These are phyloP conservation scores for Fraxinus sp. DNA, from an alignment of 305 asterid species.

Conservation along the genomic window DNA sequence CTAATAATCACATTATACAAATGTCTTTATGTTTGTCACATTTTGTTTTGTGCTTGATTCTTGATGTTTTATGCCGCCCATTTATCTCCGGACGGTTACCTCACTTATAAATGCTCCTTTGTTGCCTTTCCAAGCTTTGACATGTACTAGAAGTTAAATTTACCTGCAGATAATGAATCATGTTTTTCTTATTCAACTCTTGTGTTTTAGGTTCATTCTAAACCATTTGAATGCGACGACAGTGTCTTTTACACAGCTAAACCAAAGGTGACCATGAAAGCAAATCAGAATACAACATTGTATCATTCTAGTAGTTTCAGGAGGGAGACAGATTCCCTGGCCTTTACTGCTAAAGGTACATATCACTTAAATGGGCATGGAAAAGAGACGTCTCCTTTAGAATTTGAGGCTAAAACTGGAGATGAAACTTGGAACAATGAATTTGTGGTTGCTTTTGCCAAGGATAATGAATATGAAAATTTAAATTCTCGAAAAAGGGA, in stretches of 20 bases:
- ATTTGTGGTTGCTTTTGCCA: slow-evolving; percentile 28
- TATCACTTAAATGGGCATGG: slow-evolving; percentile 28
- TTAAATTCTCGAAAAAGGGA: slow-evolving; percentile 17
- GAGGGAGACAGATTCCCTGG: slow-evolving; percentile 29
- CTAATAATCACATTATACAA: background rate
- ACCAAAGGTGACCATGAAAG: slow-evolving; percentile 51
- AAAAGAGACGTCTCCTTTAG: slow-evolving; percentile 26
- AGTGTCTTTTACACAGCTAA: slow-evolving; percentile 45
- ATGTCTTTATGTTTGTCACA: background rate
- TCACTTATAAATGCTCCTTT: background rate
- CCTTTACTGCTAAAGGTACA: slow-evolving; percentile 23
- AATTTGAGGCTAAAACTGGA: slow-evolving; percentile 22
- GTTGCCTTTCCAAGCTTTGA: background rate
- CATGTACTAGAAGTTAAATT: slow-evolving; percentile 18
- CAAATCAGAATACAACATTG: slow-evolving; percentile 27
- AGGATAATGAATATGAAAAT: slow-evolving; percentile 22
- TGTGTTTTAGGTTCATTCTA: slow-evolving; percentile 17
- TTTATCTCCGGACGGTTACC: background rate
- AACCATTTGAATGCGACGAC: slow-evolving; percentile 34
- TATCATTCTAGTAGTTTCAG: slow-evolving; percentile 24
- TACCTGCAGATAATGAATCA: slow-evolving; percentile 13
- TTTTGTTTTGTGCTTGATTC: background rate
- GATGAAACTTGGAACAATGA: slow-evolving; percentile 38
- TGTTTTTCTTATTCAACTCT: slow-evolving; percentile 15
- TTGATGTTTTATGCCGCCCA: background rate